Evolutionary conservation across 139 green algal genomes (phyloP).

Genomic region (Coelastrella sp.): DNA sequence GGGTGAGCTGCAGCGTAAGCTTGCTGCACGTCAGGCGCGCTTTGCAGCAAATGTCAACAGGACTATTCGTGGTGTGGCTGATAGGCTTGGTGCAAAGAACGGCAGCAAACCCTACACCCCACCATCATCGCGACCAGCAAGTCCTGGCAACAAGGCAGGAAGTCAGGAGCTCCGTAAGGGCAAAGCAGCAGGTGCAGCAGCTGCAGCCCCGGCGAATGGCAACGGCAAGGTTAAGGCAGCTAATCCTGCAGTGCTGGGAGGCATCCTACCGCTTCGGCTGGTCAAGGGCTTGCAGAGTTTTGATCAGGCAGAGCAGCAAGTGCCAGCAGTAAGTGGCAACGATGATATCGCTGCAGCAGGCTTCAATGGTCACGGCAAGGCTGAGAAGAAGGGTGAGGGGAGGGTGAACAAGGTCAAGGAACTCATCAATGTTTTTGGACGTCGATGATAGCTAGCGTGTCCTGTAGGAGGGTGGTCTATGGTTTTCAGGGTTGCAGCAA

Average conservation of each 20-base stretch:
- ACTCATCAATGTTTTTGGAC: constrained; percentile 18
- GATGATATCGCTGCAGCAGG: constrained; percentile 20
- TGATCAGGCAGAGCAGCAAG: not conserved
- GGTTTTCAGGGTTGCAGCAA: not conserved
- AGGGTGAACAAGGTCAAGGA: not conserved
- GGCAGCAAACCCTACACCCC: no score
- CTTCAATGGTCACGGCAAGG: not conserved
- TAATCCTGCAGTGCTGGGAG: not conserved
- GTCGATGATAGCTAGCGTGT: not conserved
- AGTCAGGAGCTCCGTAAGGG: not conserved
- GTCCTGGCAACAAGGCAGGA: no score
- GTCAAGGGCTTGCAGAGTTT: no score
- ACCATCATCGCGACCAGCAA: no score
- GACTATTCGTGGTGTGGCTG: not conserved
- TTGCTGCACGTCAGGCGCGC: constrained; percentile 10
- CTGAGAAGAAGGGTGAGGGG: not conserved
- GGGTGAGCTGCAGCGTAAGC: constrained; percentile 26
- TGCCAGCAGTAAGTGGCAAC: no score
- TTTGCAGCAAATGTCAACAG: not conserved
- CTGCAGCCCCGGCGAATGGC: not conserved
- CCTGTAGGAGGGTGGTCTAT: not conserved
- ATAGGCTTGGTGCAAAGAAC: not conserved
- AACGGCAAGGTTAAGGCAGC: not conserved
- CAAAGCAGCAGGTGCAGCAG: not conserved
- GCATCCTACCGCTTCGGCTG: not conserved